Percentiles rank a stretch among this genome's conserved stretches.
Evolutionary conservation across 1,284 basidiomycete genomes (phyloP).

Genomic region (Anthracocystis setariae): DNA sequence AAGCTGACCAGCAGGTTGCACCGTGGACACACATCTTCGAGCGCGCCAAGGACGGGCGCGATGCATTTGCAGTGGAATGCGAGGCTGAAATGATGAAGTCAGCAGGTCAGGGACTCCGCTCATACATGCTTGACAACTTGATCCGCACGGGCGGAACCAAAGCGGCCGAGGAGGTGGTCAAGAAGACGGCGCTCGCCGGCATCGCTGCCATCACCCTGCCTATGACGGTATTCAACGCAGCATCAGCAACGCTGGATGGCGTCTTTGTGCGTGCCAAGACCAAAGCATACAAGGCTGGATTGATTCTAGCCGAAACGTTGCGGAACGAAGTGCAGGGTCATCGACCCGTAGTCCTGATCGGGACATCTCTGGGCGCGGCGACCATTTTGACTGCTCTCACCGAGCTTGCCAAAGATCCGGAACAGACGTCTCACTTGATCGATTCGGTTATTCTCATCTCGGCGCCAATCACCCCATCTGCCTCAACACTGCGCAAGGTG

Average conservation of each 20-base stretch:
- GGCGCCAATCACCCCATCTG: slow-evolving; percentile 70
- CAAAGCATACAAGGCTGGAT: slow-evolving; percentile 68
- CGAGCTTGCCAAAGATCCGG: slow-evolving; percentile 68
- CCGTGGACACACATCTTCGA: slow-evolving; percentile 48
- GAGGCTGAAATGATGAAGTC: slow-evolving; percentile 56
- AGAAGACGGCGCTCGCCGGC: slow-evolving; percentile 72
- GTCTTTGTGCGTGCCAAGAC: slow-evolving; percentile 68
- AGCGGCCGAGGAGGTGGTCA: slow-evolving; percentile 70
- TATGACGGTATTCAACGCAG: slow-evolving; percentile 67
- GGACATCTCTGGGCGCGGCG: slow-evolving; percentile 72
- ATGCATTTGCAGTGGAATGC: slow-evolving; percentile 54
- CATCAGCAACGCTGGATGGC: slow-evolving; percentile 67
- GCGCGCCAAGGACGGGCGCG: slow-evolving; percentile 45
- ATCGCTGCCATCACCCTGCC: slow-evolving; percentile 72
- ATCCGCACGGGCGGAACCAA: slow-evolving; percentile 51
- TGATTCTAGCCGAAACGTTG: slow-evolving; percentile 72
- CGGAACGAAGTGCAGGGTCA: slow-evolving; percentile 72
- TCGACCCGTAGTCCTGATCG: slow-evolving; percentile 72
- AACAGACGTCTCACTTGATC: slow-evolving; percentile 68
- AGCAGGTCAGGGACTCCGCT: slow-evolving; percentile 50
- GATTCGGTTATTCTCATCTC: slow-evolving; percentile 70
- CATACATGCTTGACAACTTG: slow-evolving; percentile 53
- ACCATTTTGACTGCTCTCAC: slow-evolving; percentile 71
- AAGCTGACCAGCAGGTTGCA: slow-evolving; percentile 43
- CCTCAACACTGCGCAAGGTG: slow-evolving; percentile 69